phyloP scores from a whole-genome alignment of 768 basidiomycete genomes.

The Harrya chromipes region DNA sequence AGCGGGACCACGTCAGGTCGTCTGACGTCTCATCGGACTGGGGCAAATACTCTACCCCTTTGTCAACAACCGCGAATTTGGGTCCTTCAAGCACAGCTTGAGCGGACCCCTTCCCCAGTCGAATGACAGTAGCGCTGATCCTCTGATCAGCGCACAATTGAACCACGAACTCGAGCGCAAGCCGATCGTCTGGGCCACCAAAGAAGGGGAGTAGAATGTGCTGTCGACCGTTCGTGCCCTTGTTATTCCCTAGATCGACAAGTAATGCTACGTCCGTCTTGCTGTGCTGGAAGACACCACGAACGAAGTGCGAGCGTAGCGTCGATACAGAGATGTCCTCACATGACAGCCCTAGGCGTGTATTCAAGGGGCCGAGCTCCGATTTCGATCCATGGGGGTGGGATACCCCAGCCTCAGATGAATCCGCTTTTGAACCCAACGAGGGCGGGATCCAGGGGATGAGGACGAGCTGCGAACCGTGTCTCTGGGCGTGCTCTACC shows the following conservation, averaged over 20 bases:
- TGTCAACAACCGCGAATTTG: slow-evolving; percentile 54
- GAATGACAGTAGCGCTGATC: slow-evolving; percentile 71
- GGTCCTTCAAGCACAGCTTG: slow-evolving; percentile 52
- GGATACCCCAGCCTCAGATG: slow-evolving; percentile 20
- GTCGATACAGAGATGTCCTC: slow-evolving; percentile 50
- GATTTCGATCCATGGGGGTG: background rate
- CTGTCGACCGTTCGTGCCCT: slow-evolving; percentile 33
- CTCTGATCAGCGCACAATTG: slow-evolving; percentile 66
- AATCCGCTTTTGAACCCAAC: slow-evolving; percentile 25
- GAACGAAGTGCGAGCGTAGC: slow-evolving; percentile 79
- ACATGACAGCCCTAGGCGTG: slow-evolving; percentile 59
- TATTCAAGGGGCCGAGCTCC: slow-evolving; percentile 68
- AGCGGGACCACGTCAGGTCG: slow-evolving; percentile 69
- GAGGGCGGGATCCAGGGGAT: slow-evolving; percentile 74
- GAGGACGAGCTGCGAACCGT: slow-evolving; percentile 69
- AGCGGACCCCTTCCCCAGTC: slow-evolving; percentile 42
- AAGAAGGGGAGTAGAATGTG: slow-evolving; percentile 89
- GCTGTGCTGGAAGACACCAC: slow-evolving; percentile 72
- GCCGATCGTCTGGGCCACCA: slow-evolving; percentile 91
- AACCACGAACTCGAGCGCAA: slow-evolving; percentile 76
- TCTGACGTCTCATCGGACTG: slow-evolving; percentile 77
- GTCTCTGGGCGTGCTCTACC: slow-evolving; percentile 52
- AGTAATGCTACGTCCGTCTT: slow-evolving; percentile 80
- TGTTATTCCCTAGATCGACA: slow-evolving; percentile 60
- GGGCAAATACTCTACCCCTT: slow-evolving; percentile 51